These are phyloP conservation scores for Pichia cephalocereana DNA, from an alignment of 805 yeast genomes.

Conservation along the genomic window DNA sequence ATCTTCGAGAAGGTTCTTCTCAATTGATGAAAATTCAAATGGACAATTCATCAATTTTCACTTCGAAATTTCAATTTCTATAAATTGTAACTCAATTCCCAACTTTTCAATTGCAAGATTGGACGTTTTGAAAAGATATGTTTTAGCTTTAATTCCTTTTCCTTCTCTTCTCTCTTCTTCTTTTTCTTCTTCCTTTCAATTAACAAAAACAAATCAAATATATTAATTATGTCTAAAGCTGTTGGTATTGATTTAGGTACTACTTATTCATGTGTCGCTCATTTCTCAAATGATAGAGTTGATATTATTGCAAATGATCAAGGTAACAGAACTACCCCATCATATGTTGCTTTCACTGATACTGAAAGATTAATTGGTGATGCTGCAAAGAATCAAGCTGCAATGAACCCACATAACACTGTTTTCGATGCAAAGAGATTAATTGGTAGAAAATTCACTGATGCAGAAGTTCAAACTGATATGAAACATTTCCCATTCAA, in stretches of 20 bases:
- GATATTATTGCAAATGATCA: slow-evolving; percentile 97
- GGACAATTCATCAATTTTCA: too few species aligned
- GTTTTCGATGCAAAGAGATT: slow-evolving; percentile 89
- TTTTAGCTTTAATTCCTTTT: too few species aligned
- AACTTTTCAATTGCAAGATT: neutral
- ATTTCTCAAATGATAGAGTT: slow-evolving; percentile 83
- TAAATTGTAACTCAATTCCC: neutral
- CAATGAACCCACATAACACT: slow-evolving; percentile 85
- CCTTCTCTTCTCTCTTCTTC: neutral
- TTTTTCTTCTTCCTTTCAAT: neutral
- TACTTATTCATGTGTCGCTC: slow-evolving; percentile 94
- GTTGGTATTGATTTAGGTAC: slow-evolving; percentile 80
- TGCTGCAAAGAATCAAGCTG: slow-evolving; percentile 97
- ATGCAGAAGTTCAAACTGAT: slow-evolving; percentile 76
- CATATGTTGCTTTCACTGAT: slow-evolving; percentile 90
- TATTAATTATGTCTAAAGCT: slow-evolving; percentile 36
- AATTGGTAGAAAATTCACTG: slow-evolving; percentile 81
- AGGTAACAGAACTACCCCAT: slow-evolving; percentile 97
- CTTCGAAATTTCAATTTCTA: too few species aligned
- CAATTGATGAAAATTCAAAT: too few species aligned
- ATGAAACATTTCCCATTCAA: slow-evolving; percentile 91
- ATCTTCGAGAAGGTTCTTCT: too few species aligned
- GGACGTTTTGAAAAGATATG: too few species aligned
- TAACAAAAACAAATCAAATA: neutral
- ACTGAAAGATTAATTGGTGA: slow-evolving; percentile 92